Evolutionary conservation across 768 basidiomycete genomes (phyloP).

Genomic region (Suillus spraguei): DNA sequence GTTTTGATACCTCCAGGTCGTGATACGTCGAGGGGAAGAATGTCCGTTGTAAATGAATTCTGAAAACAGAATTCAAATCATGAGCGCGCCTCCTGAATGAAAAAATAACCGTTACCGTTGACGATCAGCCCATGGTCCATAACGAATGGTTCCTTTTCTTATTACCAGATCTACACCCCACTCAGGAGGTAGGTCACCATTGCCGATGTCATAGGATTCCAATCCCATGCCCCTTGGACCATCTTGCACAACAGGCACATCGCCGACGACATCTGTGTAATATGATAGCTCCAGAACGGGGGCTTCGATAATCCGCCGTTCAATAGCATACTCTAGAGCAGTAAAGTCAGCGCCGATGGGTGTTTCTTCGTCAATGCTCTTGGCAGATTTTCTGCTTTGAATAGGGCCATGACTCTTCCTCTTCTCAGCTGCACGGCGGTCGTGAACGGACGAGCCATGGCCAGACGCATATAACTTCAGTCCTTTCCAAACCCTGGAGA

Average conservation of each 20-base stretch:
- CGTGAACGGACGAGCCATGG: conserved; percentile 14
- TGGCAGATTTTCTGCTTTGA: conserved; percentile 14
- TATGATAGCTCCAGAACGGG: conserved; percentile 80
- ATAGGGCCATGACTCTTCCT: conserved; percentile 8
- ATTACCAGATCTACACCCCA: conserved; percentile 91
- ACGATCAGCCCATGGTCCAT: conserved; percentile 97
- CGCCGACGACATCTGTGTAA: conserved; percentile 83
- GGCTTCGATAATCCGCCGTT: conserved; percentile 80
- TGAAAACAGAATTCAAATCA: conserved; percentile 28
- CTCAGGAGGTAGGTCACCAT: conserved; percentile 86
- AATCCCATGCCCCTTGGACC: conserved; percentile 33
- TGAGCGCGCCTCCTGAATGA: background rate
- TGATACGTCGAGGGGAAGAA: conserved; percentile 87
- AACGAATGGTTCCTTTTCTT: conserved; percentile 73
- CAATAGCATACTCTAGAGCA: conserved; percentile 82
- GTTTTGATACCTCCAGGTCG: conserved; percentile 55
- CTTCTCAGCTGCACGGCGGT: conserved; percentile 3
- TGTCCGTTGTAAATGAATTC: conserved; percentile 72
- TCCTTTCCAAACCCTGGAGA: conserved; percentile 58
- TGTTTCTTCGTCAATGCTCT: conserved; percentile 53
- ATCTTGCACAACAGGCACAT: conserved; percentile 52
- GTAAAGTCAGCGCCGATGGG: conserved; percentile 58
- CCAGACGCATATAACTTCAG: conserved; percentile 44
- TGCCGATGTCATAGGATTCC: conserved; percentile 73
- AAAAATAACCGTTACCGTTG: conserved; percentile 59